Evolutionary conservation across 768 basidiomycete species (phyloP).

Genomic region (Tulasnella sp.): DNA sequence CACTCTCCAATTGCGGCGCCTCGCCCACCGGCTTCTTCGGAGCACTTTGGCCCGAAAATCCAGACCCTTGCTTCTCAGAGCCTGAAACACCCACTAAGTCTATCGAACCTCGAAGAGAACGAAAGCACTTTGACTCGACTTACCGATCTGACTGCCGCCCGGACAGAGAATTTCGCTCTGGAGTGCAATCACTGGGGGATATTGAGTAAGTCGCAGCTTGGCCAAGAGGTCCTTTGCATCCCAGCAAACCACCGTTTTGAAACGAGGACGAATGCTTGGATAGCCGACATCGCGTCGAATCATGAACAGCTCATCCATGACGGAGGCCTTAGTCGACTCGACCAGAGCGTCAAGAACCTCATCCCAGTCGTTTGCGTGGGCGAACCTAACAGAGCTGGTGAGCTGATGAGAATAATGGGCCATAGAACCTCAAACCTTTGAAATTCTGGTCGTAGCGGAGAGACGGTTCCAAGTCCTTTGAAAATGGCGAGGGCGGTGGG

Average conservation of each 20-base stretch:
- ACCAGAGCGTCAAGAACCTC: not conserved
- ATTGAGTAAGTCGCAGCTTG: not conserved
- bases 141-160: too few species aligned
- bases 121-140: not conserved
- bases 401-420: not conserved
- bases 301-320: not conserved
- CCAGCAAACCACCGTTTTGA: not conserved
- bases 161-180: not conserved
- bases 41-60: not conserved
- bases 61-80: not conserved
- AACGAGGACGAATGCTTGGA: not conserved
- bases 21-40: not conserved
- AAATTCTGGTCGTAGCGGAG: not conserved
- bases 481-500: not conserved
- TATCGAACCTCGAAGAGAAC: too few species aligned
- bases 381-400: not conserved
- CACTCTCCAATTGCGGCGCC: not conserved
- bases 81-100: too few species aligned
- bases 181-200: not conserved
- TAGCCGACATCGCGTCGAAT: not conserved
- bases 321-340: not conserved
- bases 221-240: not conserved
- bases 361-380: not conserved
- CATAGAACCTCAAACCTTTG: not conserved
- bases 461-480: not conserved